Conservation (phyloP, 768 basidiomycete genomes). For the Suillus decipiens region DNA sequence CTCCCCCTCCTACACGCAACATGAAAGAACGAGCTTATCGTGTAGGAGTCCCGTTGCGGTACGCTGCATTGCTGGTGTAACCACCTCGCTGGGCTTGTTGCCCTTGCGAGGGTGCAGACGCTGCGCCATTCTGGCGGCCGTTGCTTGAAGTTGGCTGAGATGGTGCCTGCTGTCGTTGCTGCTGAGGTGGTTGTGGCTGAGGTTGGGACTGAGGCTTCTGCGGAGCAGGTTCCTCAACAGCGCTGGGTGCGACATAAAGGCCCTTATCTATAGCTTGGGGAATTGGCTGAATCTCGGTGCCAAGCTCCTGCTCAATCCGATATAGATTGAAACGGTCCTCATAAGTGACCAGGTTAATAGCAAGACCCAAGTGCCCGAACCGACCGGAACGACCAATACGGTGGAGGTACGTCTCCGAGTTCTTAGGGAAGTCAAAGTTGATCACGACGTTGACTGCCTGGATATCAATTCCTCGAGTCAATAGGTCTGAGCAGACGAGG, state of each 20-base stretch:
- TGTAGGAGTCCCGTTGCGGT: slow-evolving; percentile 29
- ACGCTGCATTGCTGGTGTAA: slow-evolving; percentile 26
- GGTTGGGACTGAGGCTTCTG: slow-evolving; percentile 39
- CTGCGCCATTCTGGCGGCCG: slow-evolving; percentile 30
- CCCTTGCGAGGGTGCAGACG: slow-evolving; percentile 22
- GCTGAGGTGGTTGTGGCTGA: slow-evolving; percentile 35
- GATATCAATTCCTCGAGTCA: slow-evolving; percentile 99
- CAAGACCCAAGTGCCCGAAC: slow-evolving; percentile 95
- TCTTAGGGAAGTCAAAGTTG: slow-evolving; percentile 99
- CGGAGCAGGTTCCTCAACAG: slow-evolving; percentile 45
- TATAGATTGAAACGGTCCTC: slow-evolving; percentile 98
- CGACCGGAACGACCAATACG: slow-evolving; percentile 97
- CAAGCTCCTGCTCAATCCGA: slow-evolving; percentile 97
- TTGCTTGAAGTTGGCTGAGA: slow-evolving; percentile 29
- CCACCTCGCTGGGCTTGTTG: slow-evolving; percentile 21
- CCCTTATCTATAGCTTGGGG: slow-evolving; percentile 89
- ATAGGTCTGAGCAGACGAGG: slow-evolving; percentile 95
- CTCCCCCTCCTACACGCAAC: slow-evolving; percentile 3
- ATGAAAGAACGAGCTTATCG: slow-evolving; percentile 23
- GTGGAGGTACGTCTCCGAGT: slow-evolving; percentile 97
- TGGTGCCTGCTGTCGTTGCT: slow-evolving; percentile 32
- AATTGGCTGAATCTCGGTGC: slow-evolving; percentile 96
- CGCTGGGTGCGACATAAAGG: slow-evolving; percentile 86
- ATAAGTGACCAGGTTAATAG: slow-evolving; percentile 97
- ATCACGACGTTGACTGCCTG: slow-evolving; percentile 99